Evolutionary conservation across 495 filamentous ascomycete species (phyloP).

Genomic region (Melanomma pulvis-pyrius): DNA sequence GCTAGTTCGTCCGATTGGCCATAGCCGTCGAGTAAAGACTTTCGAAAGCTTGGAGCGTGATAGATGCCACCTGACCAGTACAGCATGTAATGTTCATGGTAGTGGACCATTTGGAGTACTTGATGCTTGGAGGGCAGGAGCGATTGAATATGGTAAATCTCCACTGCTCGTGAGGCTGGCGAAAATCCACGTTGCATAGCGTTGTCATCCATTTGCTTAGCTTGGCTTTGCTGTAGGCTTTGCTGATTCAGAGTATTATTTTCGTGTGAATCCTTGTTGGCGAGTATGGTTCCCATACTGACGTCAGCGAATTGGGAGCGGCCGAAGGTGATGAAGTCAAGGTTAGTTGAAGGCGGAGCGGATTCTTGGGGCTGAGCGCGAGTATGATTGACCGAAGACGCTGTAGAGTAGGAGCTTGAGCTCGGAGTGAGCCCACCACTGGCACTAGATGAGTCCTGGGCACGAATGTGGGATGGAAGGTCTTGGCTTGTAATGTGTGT

Average conservation of each 20-base stretch:
- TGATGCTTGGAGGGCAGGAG: constrained; percentile 44
- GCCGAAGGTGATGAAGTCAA: constrained; percentile 34
- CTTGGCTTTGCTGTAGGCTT: neutral
- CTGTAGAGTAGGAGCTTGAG: constrained; percentile 3
- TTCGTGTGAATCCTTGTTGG: constrained; percentile 4
- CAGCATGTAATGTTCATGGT: constrained; percentile 47
- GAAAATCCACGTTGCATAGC: constrained; percentile 8
- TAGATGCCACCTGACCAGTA: constrained; percentile 47
- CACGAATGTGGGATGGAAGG: neutral
- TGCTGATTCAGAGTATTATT: constrained; percentile 3
- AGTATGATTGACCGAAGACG: neutral
- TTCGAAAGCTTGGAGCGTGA: constrained; percentile 43
- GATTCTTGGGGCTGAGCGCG: neutral
- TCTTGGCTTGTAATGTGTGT: neutral
- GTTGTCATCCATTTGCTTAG: neutral
- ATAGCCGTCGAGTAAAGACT: constrained; percentile 44
- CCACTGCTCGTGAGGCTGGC: constrained; percentile 13
- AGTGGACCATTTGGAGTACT: constrained; percentile 44
- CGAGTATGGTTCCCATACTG: constrained; percentile 16
- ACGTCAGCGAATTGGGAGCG: constrained; percentile 25
- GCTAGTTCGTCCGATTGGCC: constrained; percentile 37
- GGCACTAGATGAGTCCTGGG: neutral
- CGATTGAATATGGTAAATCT: constrained; percentile 39
- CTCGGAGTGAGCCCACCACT: neutral
- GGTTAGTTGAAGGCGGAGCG: constrained; percentile 10